Evolutionary conservation across 345 rosid genomes (phyloP).

Genomic region (Litchi chinensis): DNA sequence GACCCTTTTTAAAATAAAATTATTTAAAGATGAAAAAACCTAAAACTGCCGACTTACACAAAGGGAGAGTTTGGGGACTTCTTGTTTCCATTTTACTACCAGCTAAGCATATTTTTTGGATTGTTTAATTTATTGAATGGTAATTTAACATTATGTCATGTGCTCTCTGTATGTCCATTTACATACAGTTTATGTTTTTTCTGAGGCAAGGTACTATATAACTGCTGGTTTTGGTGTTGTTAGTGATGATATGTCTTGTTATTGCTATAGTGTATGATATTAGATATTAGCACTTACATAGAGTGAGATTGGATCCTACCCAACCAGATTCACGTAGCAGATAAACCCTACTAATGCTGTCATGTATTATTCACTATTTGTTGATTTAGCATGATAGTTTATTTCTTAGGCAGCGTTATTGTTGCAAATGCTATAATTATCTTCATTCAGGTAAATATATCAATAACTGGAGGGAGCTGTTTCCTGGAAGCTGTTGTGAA

Average conservation of each 20-base stretch:
- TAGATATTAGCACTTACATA: neutral
- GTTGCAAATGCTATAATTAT: neutral
- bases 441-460: slow-evolving; percentile 69
- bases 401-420: neutral
- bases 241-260: neutral
- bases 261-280: neutral
- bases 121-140: no score
- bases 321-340: neutral
- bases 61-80: neutral
- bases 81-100: neutral
- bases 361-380: neutral
- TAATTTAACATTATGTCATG: neutral
- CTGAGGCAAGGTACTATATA: neutral
- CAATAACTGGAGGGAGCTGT: slow-evolving; percentile 92
- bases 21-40: neutral
- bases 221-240: neutral
- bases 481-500: slow-evolving; percentile 77
- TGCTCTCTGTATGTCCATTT: neutral
- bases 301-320: neutral
- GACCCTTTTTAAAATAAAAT: neutral
- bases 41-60: neutral
- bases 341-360: neutral
- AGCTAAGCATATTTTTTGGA: neutral
- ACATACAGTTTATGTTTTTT: neutral
- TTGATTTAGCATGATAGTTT: neutral